Conservation (phyloP, 148 eudicot genomes). For the Polygonum aviculare region DNA sequence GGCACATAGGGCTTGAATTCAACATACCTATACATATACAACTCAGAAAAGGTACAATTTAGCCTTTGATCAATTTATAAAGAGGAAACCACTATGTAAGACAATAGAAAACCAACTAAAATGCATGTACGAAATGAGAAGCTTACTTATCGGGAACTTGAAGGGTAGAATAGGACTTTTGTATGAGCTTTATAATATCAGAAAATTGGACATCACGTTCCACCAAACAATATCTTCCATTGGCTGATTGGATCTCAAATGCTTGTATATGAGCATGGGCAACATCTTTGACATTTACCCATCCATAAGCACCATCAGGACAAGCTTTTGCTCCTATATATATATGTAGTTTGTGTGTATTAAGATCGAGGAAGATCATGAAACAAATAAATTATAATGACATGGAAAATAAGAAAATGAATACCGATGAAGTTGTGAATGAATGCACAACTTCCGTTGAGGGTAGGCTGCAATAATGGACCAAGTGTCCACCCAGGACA, state of each 20-base stretch:
- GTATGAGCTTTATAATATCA: conserved; percentile 1
- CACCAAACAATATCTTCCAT: conserved; percentile 36
- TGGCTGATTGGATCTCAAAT: conserved; percentile 45
- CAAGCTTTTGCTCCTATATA: conserved; percentile 32
- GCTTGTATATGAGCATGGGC: conserved; percentile 51
- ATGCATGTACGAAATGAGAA: neutral
- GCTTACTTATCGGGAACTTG: neutral
- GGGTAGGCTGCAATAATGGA: conserved; percentile 24
- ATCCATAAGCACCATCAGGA: conserved; percentile 25
- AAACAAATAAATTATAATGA: conserved; percentile 5
- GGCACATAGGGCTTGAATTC: neutral
- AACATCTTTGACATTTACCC: conserved; percentile 51
- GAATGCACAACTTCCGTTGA: neutral
- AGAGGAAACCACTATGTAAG: no score
- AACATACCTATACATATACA: neutral
- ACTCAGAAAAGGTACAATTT: neutral
- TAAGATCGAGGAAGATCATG: conserved; percentile 11
- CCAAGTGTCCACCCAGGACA: conserved; percentile 24
- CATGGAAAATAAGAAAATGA: neutral
- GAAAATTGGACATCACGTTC: conserved; percentile 46
- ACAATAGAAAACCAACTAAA: no score
- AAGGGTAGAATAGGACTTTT: neutral
- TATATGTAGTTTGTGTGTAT: no score
- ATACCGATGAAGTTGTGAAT: conserved; percentile 31
- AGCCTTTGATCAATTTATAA: neutral